Evolutionary conservation across 2,329 filamentous ascomycete species (phyloP), one percentile per base, ranked within the genome.

Genomic region (Colletotrichum karsti): DNA sequence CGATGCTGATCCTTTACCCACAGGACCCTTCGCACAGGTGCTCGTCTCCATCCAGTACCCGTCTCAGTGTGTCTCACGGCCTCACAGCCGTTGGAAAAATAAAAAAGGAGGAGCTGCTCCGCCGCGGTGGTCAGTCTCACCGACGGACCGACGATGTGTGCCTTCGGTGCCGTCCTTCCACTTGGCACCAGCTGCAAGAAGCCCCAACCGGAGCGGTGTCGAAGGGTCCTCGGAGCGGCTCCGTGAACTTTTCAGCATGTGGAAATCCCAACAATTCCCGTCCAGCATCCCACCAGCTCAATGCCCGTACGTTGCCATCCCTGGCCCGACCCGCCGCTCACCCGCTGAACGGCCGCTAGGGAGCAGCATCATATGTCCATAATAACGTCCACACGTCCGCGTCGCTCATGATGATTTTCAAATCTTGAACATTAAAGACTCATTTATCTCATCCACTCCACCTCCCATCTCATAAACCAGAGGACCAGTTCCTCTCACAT

Each of bases 201-300:
- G 9, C 53, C 39, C 58, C 33, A 9, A 8, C 18, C 41, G 51
- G 48, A 63, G 41, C n/a, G 6, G 26, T 33, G 10, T n/a, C 20
- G 57, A 56, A 33, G 3, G 26, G 51, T 51, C 59, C 51, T 67
- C 59, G 59, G 59, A 26, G 33, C 56, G 37, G 63, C 18, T 39
- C 58, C 50, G 53, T 18, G 18, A 18, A 15, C 1, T 41, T 50
- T 8, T 15, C 44, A 60, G 44, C 57, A 60, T 42, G 57, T 60
- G 57, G 57, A 33, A 60, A 60, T 60, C 57, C 57, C 57, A 60
- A 60, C 57, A 60, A 60, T 60, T 51, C 44, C 53, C 44, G 41
- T 35, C 39, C n/a, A n/a, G 7, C 50, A 42, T 42, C 42, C 50
- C 42, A 44, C 50, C 55, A 44, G 51, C 18, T 37, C 18, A 10